Percentiles rank a stretch among this genome's conserved stretches.
Evolutionary conservation across 352 stramenopile species (phyloP).

Genomic region (Phytophthora pinifolia): DNA sequence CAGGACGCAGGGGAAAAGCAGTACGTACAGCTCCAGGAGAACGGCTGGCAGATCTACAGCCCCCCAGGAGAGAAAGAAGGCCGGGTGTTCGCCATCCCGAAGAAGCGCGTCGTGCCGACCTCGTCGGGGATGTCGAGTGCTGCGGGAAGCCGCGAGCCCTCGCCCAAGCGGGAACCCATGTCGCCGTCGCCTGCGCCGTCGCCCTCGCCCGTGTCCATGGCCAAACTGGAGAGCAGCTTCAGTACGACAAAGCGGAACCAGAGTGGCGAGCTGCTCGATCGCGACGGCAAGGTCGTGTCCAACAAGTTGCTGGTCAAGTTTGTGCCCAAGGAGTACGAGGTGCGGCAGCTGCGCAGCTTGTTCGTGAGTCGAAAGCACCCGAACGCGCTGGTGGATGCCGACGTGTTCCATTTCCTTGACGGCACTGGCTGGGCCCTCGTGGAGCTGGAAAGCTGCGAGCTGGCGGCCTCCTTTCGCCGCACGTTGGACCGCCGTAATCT

Average conservation of each 20-base stretch:
- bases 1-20: conserved; percentile 32
- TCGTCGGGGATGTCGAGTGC: conserved; percentile 22
- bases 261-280: conserved; percentile 43
- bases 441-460: conserved; percentile 53
- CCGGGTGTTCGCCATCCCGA: conserved; percentile 81
- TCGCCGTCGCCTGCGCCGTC: conserved; percentile 23
- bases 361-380: conserved; percentile 46
- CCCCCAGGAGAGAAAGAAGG: conserved; percentile 55
- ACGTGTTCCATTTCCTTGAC: conserved; percentile 78
- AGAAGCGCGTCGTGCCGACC: conserved; percentile 36
- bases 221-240: conserved; percentile 21
- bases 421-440: conserved; percentile 73
- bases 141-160: conserved; percentile 36
- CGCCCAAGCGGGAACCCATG: conserved; percentile 31
- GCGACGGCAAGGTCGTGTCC: conserved; percentile 47
- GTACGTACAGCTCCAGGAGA: conserved; percentile 38
- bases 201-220: conserved; percentile 12
- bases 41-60: conserved; percentile 77
- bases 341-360: conserved; percentile 38
- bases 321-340: conserved; percentile 53
- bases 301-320: conserved; percentile 74
- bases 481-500: conserved; percentile 69
- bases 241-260: conserved; percentile 28
- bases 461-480: conserved; percentile 45
- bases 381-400: conserved; percentile 43